A percentile compares a stretch with the other conserved stretches of the same genome.
phyloP scores from a whole-genome alignment of 352 stramenopile species.

The Pythium phragmiticola region DNA sequence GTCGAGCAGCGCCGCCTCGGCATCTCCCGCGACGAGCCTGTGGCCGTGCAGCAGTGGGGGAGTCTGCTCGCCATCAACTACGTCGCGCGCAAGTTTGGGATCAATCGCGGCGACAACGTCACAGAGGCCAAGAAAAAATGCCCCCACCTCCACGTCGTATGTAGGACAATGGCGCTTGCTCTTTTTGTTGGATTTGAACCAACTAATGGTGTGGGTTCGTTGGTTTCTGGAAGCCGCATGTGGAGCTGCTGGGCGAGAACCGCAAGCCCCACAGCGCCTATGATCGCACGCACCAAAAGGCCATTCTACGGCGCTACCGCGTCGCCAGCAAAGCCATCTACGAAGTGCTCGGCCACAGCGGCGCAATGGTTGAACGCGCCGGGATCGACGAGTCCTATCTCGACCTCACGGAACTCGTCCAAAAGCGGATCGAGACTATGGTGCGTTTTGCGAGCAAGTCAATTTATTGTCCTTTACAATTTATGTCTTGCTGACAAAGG shows the following conservation, averaged over 20 bases:
- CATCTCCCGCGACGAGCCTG: constrained; percentile 55
- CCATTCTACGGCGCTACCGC: constrained; percentile 75
- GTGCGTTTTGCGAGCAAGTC: constrained; percentile 23
- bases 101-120: constrained; percentile 63
- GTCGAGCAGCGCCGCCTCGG: constrained; percentile 76
- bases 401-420: constrained; percentile 69
- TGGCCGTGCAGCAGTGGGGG: constrained; percentile 86
- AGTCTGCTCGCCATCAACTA: constrained; percentile 86
- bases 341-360: constrained; percentile 47
- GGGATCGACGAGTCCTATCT: constrained; percentile 85
- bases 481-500: neutral
- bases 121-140: constrained; percentile 71
- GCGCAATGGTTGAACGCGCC: constrained; percentile 64
- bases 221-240: constrained; percentile 52
- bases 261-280: constrained; percentile 55
- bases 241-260: constrained; percentile 81
- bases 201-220: neutral
- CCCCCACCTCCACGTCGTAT: constrained; percentile 73
- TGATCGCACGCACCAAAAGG: constrained; percentile 80
- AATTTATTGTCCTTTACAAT: neutral
- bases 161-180: neutral
- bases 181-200: neutral
- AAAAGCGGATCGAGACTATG: constrained; percentile 47
- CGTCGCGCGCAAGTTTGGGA: constrained; percentile 65
- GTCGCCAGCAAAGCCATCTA: constrained; percentile 81